Percentiles rank a stretch among this genome's conserved stretches.
These are phyloP conservation scores for Balakata baccata DNA, from an alignment of 345 rosid genomes.

Conservation along the genomic window DNA sequence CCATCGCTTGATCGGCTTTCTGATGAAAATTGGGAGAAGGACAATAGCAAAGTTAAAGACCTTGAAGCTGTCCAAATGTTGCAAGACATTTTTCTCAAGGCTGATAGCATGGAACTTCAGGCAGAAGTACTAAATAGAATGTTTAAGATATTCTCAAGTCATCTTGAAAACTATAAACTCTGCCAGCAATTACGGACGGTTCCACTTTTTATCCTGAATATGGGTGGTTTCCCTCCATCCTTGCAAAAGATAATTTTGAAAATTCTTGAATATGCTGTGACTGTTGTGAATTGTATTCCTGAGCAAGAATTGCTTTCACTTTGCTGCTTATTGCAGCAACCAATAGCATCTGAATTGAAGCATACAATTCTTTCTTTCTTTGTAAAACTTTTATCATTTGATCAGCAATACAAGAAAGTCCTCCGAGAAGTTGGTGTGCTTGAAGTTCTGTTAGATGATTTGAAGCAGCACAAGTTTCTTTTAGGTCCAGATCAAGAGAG, in stretches of 20 bases:
- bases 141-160: conserved; percentile 98
- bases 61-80: conserved; percentile 99
- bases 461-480: conserved; percentile 91
- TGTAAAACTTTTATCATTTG: conserved; percentile 93
- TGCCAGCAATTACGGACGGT: conserved; percentile 93
- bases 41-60: conserved; percentile 82
- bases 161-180: conserved; percentile 84
- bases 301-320: conserved; percentile 98
- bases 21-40: conserved; percentile 81
- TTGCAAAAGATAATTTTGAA: conserved; percentile 93
- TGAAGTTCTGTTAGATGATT: conserved; percentile 89
- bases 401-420: conserved; percentile 97
- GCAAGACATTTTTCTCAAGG: conserved; percentile 95
- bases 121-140: conserved; percentile 95
- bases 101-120: conserved; percentile 73
- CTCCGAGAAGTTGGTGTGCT: conserved; percentile 96
- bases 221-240: conserved; percentile 88
- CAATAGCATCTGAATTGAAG: conserved; percentile 83
- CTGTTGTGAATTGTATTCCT: conserved; percentile 96
- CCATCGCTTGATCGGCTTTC: conserved; percentile 57
- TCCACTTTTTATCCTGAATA: conserved; percentile 91
- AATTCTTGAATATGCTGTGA: conserved; percentile 98
- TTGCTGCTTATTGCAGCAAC: conserved; percentile 97
- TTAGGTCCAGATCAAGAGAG: conserved; percentile 59
- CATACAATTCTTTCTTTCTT: conserved; percentile 89